phyloP scores from a whole-genome alignment of 1,284 basidiomycete species.

The Afroboletus lepidellus region DNA sequence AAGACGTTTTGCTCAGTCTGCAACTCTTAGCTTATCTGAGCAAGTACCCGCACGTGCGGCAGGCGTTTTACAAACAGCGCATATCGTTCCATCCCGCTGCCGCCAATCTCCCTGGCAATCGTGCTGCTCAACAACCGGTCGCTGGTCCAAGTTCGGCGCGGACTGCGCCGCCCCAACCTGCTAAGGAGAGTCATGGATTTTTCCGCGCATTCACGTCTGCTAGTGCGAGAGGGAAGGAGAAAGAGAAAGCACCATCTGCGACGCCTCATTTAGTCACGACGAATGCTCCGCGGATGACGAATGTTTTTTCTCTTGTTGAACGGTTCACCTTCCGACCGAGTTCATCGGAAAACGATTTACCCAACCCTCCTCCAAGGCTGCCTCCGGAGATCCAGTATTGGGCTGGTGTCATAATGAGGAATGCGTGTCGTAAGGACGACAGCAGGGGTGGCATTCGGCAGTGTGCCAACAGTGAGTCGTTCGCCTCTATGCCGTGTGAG shows the following conservation, averaged over 20 bases:
- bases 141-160: conserved; percentile 28
- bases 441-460: conserved; percentile 90
- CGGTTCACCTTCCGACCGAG: conserved; percentile 93
- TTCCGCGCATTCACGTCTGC: conserved; percentile 41
- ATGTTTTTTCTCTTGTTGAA: conserved; percentile 95
- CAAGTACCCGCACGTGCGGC: conserved; percentile 98
- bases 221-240: conserved; percentile 42
- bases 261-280: conserved; percentile 15
- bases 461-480: conserved; percentile 86
- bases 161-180: conserved; percentile 9
- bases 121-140: conserved; percentile 14
- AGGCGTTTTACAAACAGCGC: conserved; percentile 89
- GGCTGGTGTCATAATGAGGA: conserved; percentile 99
- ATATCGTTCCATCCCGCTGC: conserved; percentile 71
- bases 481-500: background rate
- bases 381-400: conserved; percentile 97
- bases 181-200: conserved; percentile 35
- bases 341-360: conserved; percentile 71
- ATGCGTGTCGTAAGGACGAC: conserved; percentile 98
- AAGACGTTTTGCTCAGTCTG: conserved; percentile 88
- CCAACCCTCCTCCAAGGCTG: conserved; percentile 68
- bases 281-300: conserved; percentile 54
- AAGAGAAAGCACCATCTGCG: conserved; percentile 35
- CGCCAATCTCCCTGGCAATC: conserved; percentile 35
- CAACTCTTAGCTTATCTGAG: conserved; percentile 95